These are phyloP conservation scores for Termitomyces titanicus DNA, from an alignment of 768 basidiomycete species.

Conservation along the genomic window DNA sequence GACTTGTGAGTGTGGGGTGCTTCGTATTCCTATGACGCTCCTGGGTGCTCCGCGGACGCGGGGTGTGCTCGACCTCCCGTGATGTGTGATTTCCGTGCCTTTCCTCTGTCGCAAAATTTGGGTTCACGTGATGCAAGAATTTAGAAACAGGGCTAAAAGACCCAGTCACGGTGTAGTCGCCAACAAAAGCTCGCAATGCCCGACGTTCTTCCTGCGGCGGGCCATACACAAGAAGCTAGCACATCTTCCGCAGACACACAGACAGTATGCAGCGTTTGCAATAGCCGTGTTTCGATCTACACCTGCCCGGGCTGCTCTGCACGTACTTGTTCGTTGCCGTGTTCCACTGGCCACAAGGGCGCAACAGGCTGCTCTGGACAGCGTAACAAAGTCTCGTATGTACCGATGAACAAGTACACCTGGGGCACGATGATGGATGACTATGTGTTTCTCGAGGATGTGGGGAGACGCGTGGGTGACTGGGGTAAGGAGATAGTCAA, in stretches of 20 bases:
- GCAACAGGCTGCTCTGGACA: slow-evolving; percentile 61
- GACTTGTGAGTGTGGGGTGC: no score
- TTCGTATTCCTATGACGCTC: no score
- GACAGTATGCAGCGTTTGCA: slow-evolving; percentile 49
- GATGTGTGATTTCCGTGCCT: no score
- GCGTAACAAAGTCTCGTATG: slow-evolving; percentile 69
- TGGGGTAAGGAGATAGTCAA: slow-evolving; percentile 71
- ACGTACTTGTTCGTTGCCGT: slow-evolving; percentile 71
- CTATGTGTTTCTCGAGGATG: slow-evolving; percentile 81
- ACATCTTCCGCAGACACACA: slow-evolving; percentile 16
- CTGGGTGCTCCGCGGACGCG: no score
- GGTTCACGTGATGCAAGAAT: background rate
- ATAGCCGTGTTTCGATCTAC: slow-evolving; percentile 50
- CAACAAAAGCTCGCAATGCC: slow-evolving; percentile 13
- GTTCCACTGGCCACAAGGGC: slow-evolving; percentile 67
- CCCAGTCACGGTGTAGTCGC: no score
- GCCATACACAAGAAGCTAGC: slow-evolving; percentile 10
- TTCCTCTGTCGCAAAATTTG: no score
- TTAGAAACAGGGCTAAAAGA: no score
- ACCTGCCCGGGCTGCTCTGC: slow-evolving; percentile 74
- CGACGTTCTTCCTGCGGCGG: background rate
- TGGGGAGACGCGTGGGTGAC: slow-evolving; percentile 68
- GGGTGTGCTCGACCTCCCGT: no score
- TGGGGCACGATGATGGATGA: slow-evolving; percentile 90
- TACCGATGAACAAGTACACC: slow-evolving; percentile 79